phyloP scores from a whole-genome alignment of 306 rosid species.

The Medicago ruthenica region DNA sequence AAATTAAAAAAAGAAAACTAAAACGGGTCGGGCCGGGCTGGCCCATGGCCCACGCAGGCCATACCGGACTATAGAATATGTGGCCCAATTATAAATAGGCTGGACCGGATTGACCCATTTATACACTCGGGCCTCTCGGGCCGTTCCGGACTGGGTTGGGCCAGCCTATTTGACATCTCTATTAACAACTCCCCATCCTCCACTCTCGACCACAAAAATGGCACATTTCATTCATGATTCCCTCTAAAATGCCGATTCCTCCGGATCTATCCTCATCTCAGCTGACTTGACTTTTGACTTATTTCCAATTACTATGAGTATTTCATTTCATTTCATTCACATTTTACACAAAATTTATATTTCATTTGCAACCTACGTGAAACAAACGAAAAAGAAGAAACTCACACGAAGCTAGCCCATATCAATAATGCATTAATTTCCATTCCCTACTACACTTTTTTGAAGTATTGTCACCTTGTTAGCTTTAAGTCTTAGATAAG shows the following conservation, averaged over 20 bases:
- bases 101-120: too few species aligned
- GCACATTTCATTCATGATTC: conserved; percentile 48
- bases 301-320: neutral
- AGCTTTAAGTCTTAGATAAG: too few species aligned
- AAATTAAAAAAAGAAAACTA: too few species aligned
- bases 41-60: too few species aligned
- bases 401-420: neutral
- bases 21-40: too few species aligned
- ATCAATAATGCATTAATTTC: neutral
- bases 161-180: too few species aligned
- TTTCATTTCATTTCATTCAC: neutral
- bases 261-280: neutral
- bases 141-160: too few species aligned
- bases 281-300: conserved; percentile 19
- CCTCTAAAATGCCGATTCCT: conserved; percentile 26
- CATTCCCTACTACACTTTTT: too few species aligned
- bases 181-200: neutral
- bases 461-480: too few species aligned
- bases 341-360: neutral
- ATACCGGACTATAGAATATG: too few species aligned
- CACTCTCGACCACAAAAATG: neutral
- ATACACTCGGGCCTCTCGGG: too few species aligned
- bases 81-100: too few species aligned
- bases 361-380: neutral
- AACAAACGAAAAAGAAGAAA: neutral